Evolutionary conservation across 2,329 filamentous ascomycete species (phyloP), one percentile per base, ranked within the genome.

Genomic region (Cladophialophora yegresii): DNA sequence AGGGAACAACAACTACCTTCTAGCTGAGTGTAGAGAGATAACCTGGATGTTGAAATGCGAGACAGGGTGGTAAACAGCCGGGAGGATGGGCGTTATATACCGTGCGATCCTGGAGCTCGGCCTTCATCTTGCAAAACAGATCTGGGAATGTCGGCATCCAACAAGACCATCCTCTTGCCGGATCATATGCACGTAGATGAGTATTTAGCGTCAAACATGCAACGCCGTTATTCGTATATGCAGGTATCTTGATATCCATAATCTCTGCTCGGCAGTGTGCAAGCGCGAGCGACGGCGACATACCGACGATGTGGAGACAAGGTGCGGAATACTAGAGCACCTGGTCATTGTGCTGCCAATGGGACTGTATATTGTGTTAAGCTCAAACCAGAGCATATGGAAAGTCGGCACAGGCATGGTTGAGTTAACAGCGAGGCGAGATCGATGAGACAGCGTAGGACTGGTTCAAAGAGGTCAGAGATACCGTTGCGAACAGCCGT

Each of bases 401-500:
- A 59, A 43, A 51, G 30, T 59, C 57, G 57, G 57, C 57, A 53
- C 30, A 9, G n/a, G 4, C 57, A 22, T 51, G 23, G 10, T 40
- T 32, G 45, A 30, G 26, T 1, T n/a, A 30, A 30, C 12, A 40
- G 57, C 43, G 57, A 59, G 20, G 12, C 13, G 51, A 5, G 0
- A 54, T 54, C 28, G 51, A 26, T 33, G n/a, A 54, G 26, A 4
- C 28, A 28, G 28, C 45, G 45, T 20, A 53, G 45, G 28, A 22
- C 43, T 23, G 20, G n/a, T 1, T 4, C 47, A 13, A 20, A 26
- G 12, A n/a, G 28, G 7, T 28, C 12, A 32, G 16, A 59, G 20
- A 3, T 59, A 59, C 57, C 57, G 57, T 59, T 36, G 32, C 16
- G 45, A 53, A 51, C 16, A 59, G 45, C 57, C 57, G 57, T 43